Conservation (phyloP, 495 filamentous ascomycete species). For the Podospora tetraspora region DNA sequence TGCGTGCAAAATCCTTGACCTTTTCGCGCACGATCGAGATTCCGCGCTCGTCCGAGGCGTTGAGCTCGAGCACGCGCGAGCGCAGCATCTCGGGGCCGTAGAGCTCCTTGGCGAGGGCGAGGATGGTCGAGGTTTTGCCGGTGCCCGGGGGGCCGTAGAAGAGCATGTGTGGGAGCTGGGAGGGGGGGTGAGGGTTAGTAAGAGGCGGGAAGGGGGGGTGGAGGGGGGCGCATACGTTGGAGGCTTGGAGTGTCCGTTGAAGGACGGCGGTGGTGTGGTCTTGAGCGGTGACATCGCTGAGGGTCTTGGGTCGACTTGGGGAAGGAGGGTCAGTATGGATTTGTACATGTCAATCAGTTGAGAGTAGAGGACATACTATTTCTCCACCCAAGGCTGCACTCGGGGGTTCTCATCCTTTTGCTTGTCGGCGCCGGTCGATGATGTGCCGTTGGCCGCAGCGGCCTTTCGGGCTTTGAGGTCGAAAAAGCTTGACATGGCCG, state of each 20-base stretch:
- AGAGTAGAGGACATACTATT: conserved; percentile 68
- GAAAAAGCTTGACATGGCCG: conserved; percentile 76
- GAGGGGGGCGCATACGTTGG: conserved; percentile 59
- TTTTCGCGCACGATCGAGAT: conserved; percentile 97
- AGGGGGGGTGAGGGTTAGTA: conserved; percentile 3
- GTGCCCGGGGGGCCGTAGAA: conserved; percentile 98
- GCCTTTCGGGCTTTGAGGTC: conserved; percentile 89
- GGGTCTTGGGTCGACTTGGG: conserved; percentile 78
- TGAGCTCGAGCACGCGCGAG: conserved; percentile 92
- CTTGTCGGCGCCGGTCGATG: conserved; percentile 46
- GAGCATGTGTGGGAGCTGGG: conserved; percentile 95
- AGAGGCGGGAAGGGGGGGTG: not conserved
- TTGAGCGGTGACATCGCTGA: conserved; percentile 94
- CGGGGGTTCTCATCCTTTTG: conserved; percentile 57
- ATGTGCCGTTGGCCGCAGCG: conserved; percentile 56
- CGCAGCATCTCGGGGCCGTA: conserved; percentile 94
- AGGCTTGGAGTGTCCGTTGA: conserved; percentile 85
- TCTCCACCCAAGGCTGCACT: conserved; percentile 95
- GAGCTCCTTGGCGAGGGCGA: conserved; percentile 90
- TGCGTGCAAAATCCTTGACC: conserved; percentile 95
- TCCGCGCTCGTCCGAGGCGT: conserved; percentile 97
- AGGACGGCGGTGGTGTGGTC: conserved; percentile 94
- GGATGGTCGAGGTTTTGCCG: conserved; percentile 97
- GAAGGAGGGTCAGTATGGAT: conserved; percentile 16
- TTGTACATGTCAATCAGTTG: not conserved